Evolutionary conservation across 345 rosid genomes (phyloP).

Genomic region (Eucalyptus pauciflora): DNA sequence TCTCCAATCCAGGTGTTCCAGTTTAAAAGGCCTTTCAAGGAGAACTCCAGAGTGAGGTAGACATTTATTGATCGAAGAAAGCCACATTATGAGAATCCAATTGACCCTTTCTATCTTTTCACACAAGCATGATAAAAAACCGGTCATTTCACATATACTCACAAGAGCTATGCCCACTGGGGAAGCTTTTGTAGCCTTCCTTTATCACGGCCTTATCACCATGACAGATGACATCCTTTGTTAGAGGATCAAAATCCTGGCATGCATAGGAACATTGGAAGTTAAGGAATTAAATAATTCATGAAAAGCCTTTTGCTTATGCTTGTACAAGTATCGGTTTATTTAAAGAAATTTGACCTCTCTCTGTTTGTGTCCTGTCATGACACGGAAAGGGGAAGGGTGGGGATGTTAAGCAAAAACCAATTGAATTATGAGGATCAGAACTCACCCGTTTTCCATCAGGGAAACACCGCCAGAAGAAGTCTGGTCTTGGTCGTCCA

Average conservation of each 20-base stretch:
- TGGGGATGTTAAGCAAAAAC: not conserved
- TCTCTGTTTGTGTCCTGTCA: not conserved
- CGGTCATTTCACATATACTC: not conserved
- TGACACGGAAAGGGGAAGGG: not conserved
- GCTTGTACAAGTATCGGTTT: not conserved
- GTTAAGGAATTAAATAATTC: not conserved
- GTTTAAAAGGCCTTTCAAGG: not conserved
- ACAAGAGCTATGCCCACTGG: constrained; percentile 65
- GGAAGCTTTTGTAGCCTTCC: constrained; percentile 75
- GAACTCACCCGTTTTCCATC: constrained; percentile 33
- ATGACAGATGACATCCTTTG: constrained; percentile 35
- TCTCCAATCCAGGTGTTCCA: not conserved
- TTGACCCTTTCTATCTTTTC: not conserved
- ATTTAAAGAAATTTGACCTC: not conserved
- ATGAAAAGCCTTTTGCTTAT: not conserved
- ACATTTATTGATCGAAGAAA: not conserved
- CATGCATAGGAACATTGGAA: not conserved
- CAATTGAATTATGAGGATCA: not conserved
- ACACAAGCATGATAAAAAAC: not conserved
- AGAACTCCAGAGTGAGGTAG: not conserved
- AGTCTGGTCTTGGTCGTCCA: constrained; percentile 58
- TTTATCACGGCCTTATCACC: constrained; percentile 26
- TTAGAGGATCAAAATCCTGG: constrained; percentile 26
- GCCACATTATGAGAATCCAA: not conserved
- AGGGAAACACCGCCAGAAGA: constrained; percentile 56